Percentiles rank a stretch among this genome's conserved stretches.
Conservation (phyloP, 164 flowering plant species). For the Umbilicus rupestris region DNA sequence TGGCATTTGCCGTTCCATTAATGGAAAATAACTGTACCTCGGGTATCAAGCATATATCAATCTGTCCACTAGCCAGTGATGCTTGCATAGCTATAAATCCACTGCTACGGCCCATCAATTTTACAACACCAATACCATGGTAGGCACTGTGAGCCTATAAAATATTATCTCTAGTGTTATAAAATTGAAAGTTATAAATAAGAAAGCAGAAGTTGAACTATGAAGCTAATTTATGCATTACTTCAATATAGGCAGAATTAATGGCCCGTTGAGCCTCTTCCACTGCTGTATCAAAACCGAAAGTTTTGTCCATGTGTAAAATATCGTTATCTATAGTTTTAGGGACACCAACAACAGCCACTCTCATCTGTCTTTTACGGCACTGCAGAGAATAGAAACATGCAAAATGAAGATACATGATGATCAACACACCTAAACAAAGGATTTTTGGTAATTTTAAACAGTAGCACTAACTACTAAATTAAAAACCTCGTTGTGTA, state of each 20-base stretch:
- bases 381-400: slow-evolving; percentile 31
- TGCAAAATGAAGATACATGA: neutral
- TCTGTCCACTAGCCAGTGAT: slow-evolving; percentile 84
- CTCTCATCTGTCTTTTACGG: slow-evolving; percentile 49
- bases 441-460: neutral
- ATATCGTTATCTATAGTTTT: slow-evolving; percentile 95
- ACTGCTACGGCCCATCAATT: slow-evolving; percentile 93
- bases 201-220: neutral
- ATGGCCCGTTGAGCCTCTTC: slow-evolving; percentile 94
- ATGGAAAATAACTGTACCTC: slow-evolving; percentile 37
- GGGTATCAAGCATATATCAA: slow-evolving; percentile 84
- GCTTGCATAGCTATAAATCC: slow-evolving; percentile 97
- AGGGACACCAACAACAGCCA: slow-evolving; percentile 89
- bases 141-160: slow-evolving; percentile 90
- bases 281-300: slow-evolving; percentile 94
- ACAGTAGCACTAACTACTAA: too few species aligned
- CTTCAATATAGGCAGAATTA: slow-evolving; percentile 94
- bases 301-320: slow-evolving; percentile 81
- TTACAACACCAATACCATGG: slow-evolving; percentile 85
- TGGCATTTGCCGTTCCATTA: neutral
- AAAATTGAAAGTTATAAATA: neutral
- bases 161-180: neutral
- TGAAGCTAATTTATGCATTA: slow-evolving; percentile 15
- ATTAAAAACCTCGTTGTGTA: slow-evolving; percentile 69
- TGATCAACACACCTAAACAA: neutral